Evolutionary conservation across 768 basidiomycete species (phyloP), one percentile per base, ranked within the genome.

Genomic region (Russula earlei): DNA sequence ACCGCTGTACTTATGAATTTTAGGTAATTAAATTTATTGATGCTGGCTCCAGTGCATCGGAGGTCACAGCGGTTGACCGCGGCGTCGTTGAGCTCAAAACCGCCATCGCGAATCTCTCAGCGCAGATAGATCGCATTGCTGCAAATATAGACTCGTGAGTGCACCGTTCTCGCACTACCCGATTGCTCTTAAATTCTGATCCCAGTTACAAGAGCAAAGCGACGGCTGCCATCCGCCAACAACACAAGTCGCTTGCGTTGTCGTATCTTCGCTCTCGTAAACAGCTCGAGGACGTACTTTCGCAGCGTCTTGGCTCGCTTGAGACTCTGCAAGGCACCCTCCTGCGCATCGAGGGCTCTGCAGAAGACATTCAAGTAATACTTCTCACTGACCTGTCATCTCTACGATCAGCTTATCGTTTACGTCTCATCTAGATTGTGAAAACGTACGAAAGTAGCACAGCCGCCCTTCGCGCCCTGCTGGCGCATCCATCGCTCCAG

Each of bases 21-120:
- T 27, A 93, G 90, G 74, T 86, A n/a, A 81, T 95, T 66, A 95
- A 96, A 68, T 87, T 96, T 61, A 64, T 86, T 1, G 73, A 76
- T 19, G 62, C 69, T 8, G 68, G 68, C 5, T 59, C 72, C 0
- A 72, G 69, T 37, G 71, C 68, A n/a, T 68, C 68, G 17, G 74
- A 70, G 50, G 80, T 97, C 45, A 85, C 84, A 17, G 76, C 81
- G n/a, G 79, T 93, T 4, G 94, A 98, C 64, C 74, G 70, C 40
- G 89, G 94, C 10, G 81, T 94, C 15, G 70, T 97, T 5, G 85
- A 91, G 59, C 77, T 97, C 52, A 84, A 87, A 69, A 74, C 69
- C 0, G 89, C 88, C 0, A 77, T 92, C 25, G 65, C 70, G 49
- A 83, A 80, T 58, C 67, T 97, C 12, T 79, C 84, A 48, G 65